Evolutionary conservation across 345 rosid species (phyloP).

Genomic region (Boechera retrofracta): DNA sequence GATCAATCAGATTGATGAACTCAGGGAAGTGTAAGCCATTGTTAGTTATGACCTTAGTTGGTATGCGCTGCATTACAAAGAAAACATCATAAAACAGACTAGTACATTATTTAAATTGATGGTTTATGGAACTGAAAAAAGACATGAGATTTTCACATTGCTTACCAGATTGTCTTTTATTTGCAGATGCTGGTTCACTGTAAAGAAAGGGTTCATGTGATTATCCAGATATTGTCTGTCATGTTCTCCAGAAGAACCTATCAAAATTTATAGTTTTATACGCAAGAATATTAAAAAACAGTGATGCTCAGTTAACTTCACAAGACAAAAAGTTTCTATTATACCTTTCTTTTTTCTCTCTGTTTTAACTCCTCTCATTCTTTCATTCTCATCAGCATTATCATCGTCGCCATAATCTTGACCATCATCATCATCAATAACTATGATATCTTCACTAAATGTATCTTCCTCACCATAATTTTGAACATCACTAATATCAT

Average conservation of each 20-base stretch:
- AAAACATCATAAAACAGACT: conserved; percentile 7
- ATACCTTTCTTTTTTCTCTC: conserved; percentile 26
- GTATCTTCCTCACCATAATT: background rate
- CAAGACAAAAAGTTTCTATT: background rate
- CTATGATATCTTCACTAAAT: background rate
- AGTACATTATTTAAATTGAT: background rate
- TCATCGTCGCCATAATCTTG: background rate
- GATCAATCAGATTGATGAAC: conserved; percentile 20
- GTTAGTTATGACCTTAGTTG: background rate
- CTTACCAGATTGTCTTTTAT: background rate
- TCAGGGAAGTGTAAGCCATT: conserved; percentile 14
- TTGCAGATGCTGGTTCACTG: background rate
- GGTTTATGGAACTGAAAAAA: background rate
- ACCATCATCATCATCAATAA: background rate
- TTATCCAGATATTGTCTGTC: conserved; percentile 12
- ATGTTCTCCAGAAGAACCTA: conserved; percentile 22
- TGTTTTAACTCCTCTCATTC: background rate
- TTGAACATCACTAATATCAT: background rate
- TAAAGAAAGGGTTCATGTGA: conserved; percentile 27
- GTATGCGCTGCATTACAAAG: conserved; percentile 9
- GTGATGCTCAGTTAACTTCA: conserved; percentile 10
- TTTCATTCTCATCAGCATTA: background rate
- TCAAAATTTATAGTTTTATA: background rate
- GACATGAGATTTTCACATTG: background rate
- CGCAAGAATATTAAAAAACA: background rate